A percentile compares a stretch with the other conserved stretches of the same genome.
Conservation (phyloP, 2,329 filamentous ascomycete species). For the Talaromyces amestolkiae region DNA sequence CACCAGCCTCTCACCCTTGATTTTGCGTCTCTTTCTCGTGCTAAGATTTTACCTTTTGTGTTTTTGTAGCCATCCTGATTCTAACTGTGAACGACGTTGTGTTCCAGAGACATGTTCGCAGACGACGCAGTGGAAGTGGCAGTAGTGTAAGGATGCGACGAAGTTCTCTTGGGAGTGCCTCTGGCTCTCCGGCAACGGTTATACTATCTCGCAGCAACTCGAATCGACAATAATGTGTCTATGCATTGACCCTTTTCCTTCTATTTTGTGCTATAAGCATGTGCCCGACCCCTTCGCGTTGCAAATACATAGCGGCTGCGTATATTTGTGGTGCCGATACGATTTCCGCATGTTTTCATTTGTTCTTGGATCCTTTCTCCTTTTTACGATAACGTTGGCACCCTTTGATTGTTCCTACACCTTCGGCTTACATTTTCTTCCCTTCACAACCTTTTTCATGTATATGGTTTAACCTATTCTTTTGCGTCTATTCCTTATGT, state of each 20-base stretch:
- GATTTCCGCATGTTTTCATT: conserved; percentile 25
- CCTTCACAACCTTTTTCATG: conserved; percentile 35
- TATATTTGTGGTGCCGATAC: conserved; percentile 31
- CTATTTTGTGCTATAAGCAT: conserved; percentile 16
- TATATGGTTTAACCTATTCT: conserved; percentile 36
- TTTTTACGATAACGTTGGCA: conserved; percentile 21
- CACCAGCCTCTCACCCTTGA: conserved; percentile 17
- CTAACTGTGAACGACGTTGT: conserved; percentile 47
- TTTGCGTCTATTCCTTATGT: conserved; percentile 15
- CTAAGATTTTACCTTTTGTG: conserved; percentile 40
- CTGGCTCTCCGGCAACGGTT: conserved; percentile 33
- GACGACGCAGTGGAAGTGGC: conserved; percentile 43
- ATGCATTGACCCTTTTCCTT: conserved; percentile 19
- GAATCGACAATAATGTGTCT: conserved; percentile 33
- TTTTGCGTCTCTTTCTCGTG: conserved; percentile 33
- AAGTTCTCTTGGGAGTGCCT: conserved; percentile 38
- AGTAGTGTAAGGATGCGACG: conserved; percentile 41
- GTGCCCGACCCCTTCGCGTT: conserved; percentile 25
- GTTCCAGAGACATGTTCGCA: conserved; percentile 46
- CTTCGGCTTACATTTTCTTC: conserved; percentile 21
- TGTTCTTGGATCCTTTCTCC: conserved; percentile 26
- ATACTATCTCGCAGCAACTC: conserved; percentile 45
- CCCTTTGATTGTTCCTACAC: conserved; percentile 8
- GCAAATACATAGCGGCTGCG: conserved; percentile 38
- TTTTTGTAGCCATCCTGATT: conserved; percentile 35